Conservation (phyloP, 2,329 filamentous ascomycete genomes). For the Alternaria arborescens region DNA sequence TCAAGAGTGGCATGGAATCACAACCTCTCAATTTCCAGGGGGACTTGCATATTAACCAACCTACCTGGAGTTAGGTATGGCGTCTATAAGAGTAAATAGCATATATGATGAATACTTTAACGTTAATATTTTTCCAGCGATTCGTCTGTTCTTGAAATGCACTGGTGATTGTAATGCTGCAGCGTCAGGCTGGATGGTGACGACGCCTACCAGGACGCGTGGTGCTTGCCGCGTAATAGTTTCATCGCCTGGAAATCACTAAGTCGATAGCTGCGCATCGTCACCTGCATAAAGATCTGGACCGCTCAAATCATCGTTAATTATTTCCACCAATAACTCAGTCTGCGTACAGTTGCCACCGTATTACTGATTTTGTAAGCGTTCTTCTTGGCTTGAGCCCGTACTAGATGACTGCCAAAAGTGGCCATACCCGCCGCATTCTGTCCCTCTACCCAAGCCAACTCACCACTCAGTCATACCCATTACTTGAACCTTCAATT, state of each 20-base stretch:
- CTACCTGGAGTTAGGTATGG: not conserved
- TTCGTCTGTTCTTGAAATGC: not conserved
- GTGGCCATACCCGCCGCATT: not conserved
- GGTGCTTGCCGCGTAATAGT: conserved; percentile 1
- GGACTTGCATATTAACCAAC: not conserved
- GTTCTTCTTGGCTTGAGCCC: not conserved
- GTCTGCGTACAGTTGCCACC: not conserved
- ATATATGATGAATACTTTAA: not conserved
- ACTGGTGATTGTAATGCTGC: not conserved
- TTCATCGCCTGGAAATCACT: not conserved
- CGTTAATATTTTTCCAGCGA: not conserved
- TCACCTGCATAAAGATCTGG: not conserved
- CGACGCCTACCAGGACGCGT: conserved; percentile 1
- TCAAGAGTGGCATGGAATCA: not conserved
- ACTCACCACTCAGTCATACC: not conserved
- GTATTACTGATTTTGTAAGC: not conserved
- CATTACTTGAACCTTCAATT: not conserved
- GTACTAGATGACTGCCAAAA: not conserved
- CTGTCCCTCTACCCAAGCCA: not conserved
- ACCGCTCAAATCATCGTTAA: not conserved
- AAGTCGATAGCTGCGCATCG: not conserved
- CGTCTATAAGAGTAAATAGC: not conserved
- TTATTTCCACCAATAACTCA: not conserved
- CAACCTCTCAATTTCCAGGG: not conserved
- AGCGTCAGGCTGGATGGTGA: conserved; percentile 1